Conservation (phyloP, 306 rosid species). For the Malus domestica region DNA sequence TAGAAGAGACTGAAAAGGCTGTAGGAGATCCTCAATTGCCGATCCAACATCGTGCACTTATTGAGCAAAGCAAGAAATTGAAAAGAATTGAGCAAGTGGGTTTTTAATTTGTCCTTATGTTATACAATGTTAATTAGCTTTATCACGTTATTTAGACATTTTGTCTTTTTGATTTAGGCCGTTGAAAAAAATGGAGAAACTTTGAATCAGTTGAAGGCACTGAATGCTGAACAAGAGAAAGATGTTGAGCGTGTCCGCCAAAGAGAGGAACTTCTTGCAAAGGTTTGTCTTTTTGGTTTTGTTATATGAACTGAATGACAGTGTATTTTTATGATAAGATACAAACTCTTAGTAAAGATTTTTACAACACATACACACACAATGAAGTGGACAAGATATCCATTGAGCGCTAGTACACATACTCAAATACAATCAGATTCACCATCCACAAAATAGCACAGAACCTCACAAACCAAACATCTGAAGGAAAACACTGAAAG, state of each 20-base stretch:
- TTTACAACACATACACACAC: neutral
- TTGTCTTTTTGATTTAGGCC: conserved; percentile 42
- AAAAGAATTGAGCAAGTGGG: conserved; percentile 71
- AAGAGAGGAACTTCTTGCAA: conserved; percentile 70
- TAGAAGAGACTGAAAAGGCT: conserved; percentile 94
- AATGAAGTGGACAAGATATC: neutral
- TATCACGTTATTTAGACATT: neutral
- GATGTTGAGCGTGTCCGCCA: conserved; percentile 94
- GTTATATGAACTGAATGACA: neutral
- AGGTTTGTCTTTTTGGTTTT: conserved; percentile 40
- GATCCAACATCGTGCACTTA: conserved; percentile 57
- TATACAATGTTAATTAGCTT: neutral
- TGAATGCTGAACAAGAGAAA: conserved; percentile 73
- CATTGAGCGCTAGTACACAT: neutral
- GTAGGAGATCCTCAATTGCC: conserved; percentile 89
- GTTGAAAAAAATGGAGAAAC: conserved; percentile 76
- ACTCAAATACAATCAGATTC: neutral
- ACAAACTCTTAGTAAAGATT: neutral
- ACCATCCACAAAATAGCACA: neutral
- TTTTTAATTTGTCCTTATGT: conserved; percentile 1
- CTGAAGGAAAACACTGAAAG: neutral
- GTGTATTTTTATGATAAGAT: neutral
- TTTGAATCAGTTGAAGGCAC: conserved; percentile 66
- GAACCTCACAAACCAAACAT: neutral
- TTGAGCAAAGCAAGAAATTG: conserved; percentile 64